Evolutionary conservation across 2,329 filamentous ascomycete species (phyloP).

Genomic region (Cladosporium sp.): DNA sequence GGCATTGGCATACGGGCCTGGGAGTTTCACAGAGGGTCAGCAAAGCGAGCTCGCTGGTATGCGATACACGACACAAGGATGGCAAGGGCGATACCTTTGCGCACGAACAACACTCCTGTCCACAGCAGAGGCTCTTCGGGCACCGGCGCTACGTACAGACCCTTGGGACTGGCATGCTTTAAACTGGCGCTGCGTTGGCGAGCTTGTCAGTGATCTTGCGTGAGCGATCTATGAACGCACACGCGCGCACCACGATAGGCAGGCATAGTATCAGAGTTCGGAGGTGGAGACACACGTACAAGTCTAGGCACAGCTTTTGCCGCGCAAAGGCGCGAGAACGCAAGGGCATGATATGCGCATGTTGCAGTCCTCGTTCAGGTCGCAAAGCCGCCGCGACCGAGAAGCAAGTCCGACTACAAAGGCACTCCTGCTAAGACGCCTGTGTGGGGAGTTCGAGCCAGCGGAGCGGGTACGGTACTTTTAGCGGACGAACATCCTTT

Average conservation of each 20-base stretch:
- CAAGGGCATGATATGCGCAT: conserved; percentile 18
- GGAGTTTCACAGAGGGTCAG: neutral
- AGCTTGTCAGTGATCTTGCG: neutral
- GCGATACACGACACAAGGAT: conserved; percentile 12
- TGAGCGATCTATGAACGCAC: neutral
- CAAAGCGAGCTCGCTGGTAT: neutral
- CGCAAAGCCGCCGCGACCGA: neutral
- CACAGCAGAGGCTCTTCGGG: conserved; percentile 79
- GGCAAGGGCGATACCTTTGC: conserved; percentile 63
- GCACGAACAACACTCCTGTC: conserved; percentile 89
- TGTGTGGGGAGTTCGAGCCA: neutral
- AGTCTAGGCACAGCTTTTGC: conserved; percentile 78
- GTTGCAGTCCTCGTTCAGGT: conserved; percentile 11
- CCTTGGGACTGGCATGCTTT: conserved; percentile 71
- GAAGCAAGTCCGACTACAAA: neutral
- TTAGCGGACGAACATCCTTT: neutral
- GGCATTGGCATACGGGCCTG: conserved; percentile 85
- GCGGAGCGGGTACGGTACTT: neutral
- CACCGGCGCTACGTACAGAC: conserved; percentile 81
- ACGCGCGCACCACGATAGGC: neutral
- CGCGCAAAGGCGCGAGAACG: conserved; percentile 54
- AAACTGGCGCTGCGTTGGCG: conserved; percentile 25
- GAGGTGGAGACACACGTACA: conserved; percentile 55
- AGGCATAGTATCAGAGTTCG: neutral
- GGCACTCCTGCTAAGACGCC: neutral